Conservation (phyloP, 345 rosid genomes). For the Boechera retrofracta region DNA sequence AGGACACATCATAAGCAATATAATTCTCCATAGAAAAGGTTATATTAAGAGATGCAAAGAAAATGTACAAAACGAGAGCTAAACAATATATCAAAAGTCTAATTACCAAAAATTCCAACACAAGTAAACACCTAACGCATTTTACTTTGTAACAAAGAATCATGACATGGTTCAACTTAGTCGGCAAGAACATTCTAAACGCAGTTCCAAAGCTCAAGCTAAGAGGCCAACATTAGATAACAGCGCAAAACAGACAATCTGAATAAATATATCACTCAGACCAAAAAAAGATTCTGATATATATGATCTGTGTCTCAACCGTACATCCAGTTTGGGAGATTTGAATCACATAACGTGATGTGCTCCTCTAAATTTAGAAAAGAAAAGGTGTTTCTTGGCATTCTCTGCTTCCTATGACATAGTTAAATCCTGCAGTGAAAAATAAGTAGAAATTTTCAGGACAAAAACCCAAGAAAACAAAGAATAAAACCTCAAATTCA, state of each 20-base stretch:
- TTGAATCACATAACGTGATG: slow-evolving; percentile 19
- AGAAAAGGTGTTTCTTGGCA: slow-evolving; percentile 20
- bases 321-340: slow-evolving; percentile 28
- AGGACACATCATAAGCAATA: slow-evolving; percentile 13
- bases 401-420: slow-evolving; percentile 17
- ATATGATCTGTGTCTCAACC: slow-evolving; percentile 27
- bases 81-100: slow-evolving; percentile 20
- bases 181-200: slow-evolving; percentile 20
- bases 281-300: slow-evolving; percentile 12
- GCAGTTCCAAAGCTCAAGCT: slow-evolving; percentile 34
- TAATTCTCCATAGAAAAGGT: background rate
- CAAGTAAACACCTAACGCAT: slow-evolving; percentile 19
- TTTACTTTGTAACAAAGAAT: slow-evolving; percentile 26
- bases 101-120: slow-evolving; percentile 12
- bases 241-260: slow-evolving; percentile 16
- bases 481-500: slow-evolving; percentile 14
- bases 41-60: slow-evolving; percentile 8
- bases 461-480: slow-evolving; percentile 18
- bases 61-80: slow-evolving; percentile 16
- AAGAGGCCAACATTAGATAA: slow-evolving; percentile 8
- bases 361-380: slow-evolving; percentile 33
- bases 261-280: slow-evolving; percentile 22
- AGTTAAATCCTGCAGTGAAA: slow-evolving; percentile 33
- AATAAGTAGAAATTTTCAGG: background rate
- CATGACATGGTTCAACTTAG: slow-evolving; percentile 15